These are phyloP conservation scores for Saxispiralis lemnorum DNA, from an alignment of 495 filamentous ascomycete genomes.

Conservation along the genomic window DNA sequence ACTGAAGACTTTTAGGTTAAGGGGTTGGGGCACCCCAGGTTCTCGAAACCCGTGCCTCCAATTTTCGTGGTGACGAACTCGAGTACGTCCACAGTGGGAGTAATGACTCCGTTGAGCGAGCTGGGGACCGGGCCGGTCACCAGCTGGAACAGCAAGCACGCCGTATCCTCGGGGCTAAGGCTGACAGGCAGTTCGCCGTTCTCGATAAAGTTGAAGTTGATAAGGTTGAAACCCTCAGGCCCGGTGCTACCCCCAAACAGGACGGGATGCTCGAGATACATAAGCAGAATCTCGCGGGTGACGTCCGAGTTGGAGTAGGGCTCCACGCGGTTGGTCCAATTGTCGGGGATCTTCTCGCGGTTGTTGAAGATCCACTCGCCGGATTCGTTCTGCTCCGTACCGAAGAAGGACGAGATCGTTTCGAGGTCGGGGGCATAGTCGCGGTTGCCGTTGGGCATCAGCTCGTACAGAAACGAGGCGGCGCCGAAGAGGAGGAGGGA, in stretches of 20 bases:
- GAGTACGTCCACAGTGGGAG: slow-evolving; percentile 19
- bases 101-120: slow-evolving; percentile 19
- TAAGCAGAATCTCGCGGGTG: slow-evolving; percentile 19
- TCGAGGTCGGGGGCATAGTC: slow-evolving; percentile 20
- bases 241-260: slow-evolving; percentile 24
- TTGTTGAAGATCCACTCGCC: slow-evolving; percentile 22
- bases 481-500: slow-evolving; percentile 24
- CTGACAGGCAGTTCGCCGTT: slow-evolving; percentile 16
- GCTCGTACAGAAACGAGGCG: slow-evolving; percentile 27
- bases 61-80: slow-evolving; percentile 16
- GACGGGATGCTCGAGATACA: slow-evolving; percentile 25
- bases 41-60: slow-evolving; percentile 15
- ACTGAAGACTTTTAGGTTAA: slow-evolving; percentile 13
- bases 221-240: slow-evolving; percentile 19
- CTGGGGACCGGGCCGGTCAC: slow-evolving; percentile 20
- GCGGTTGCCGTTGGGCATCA: slow-evolving; percentile 21
- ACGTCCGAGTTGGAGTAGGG: slow-evolving; percentile 22
- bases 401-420: slow-evolving; percentile 27
- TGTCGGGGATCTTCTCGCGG: slow-evolving; percentile 24
- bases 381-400: slow-evolving; percentile 17
- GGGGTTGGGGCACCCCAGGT: slow-evolving; percentile 22
- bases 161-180: slow-evolving; percentile 8
- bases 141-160: slow-evolving; percentile 26
- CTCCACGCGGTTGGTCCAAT: slow-evolving; percentile 24
- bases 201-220: slow-evolving; percentile 20